phyloP scores from a whole-genome alignment of 1,284 basidiomycete genomes.

The Uromyces viciae-fabae region DNA sequence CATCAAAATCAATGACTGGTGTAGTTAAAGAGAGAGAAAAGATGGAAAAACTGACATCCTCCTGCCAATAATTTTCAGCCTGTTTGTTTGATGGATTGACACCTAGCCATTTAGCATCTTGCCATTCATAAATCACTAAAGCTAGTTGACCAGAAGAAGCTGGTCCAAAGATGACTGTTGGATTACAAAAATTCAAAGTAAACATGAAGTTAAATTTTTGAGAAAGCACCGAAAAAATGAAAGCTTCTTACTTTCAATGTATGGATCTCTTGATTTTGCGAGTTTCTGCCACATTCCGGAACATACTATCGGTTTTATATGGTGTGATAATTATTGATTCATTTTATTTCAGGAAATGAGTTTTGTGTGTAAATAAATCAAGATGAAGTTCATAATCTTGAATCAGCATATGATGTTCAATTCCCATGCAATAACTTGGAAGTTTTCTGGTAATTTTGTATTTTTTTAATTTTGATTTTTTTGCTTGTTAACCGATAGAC shows the following conservation, averaged over 20 bases:
- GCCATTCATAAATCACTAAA: conserved; percentile 92
- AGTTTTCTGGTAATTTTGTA: too few relatives aligned
- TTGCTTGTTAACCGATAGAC: background rate
- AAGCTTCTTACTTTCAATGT: conserved; percentile 36
- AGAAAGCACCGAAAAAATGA: background rate
- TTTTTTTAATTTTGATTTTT: background rate
- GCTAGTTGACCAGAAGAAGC: conserved; percentile 80
- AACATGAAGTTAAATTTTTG: background rate
- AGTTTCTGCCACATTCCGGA: conserved; percentile 45
- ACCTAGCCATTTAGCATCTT: conserved; percentile 77
- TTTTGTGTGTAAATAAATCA: background rate
- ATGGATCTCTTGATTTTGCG: conserved; percentile 40
- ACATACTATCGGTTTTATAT: background rate
- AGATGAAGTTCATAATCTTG: background rate
- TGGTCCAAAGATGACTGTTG: conserved; percentile 74
- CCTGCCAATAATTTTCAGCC: conserved; percentile 52
- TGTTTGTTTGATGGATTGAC: conserved; percentile 54
- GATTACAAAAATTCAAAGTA: background rate
- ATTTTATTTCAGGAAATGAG: background rate
- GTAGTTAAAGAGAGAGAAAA: background rate
- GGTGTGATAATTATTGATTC: background rate
- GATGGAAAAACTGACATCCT: conserved; percentile 51
- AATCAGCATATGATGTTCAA: background rate
- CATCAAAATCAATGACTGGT: background rate
- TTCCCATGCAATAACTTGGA: too few relatives aligned